Conservation (phyloP, 1,284 basidiomycete species). For the Sanghuangporus baumii region DNA sequence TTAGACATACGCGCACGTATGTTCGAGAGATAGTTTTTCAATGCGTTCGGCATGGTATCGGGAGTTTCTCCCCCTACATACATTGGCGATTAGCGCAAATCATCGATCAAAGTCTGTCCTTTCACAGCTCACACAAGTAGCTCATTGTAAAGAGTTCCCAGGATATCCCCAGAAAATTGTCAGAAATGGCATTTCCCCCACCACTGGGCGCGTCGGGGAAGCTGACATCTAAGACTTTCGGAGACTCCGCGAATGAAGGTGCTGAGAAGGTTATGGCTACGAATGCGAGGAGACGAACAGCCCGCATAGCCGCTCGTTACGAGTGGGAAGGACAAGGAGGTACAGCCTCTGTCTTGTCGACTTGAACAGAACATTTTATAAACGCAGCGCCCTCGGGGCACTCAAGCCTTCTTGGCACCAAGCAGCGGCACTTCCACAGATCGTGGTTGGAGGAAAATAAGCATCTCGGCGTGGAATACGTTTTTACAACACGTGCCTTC, state of each 20-base stretch:
- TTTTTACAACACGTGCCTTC: no score
- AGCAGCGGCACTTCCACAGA: not conserved
- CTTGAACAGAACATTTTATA: no score
- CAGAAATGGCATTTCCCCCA: conserved; percentile 29
- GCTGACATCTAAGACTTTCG: not conserved
- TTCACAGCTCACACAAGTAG: conserved; percentile 30
- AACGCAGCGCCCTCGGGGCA: no score
- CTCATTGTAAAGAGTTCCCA: conserved; percentile 37
- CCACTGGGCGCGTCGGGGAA: conserved; percentile 23
- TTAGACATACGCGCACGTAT: conserved; percentile 30
- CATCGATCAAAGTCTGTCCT: not conserved
- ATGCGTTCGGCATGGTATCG: conserved; percentile 29
- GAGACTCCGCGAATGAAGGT: not conserved
- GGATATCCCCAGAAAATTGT: conserved; percentile 37
- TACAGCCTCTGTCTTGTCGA: no score
- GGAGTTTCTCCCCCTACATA: conserved; percentile 32
- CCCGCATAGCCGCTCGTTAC: no score
- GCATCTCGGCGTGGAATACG: no score
- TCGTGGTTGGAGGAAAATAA: not conserved
- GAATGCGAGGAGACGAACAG: no score
- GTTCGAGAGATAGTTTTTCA: conserved; percentile 37
- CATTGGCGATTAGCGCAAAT: not conserved
- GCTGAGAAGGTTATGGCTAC: not conserved
- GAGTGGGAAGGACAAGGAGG: no score
- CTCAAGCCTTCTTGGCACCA: not conserved